Base-by-base conservation (phyloP, 805 yeast species). In the Yamadazyma endophytica region DNA sequence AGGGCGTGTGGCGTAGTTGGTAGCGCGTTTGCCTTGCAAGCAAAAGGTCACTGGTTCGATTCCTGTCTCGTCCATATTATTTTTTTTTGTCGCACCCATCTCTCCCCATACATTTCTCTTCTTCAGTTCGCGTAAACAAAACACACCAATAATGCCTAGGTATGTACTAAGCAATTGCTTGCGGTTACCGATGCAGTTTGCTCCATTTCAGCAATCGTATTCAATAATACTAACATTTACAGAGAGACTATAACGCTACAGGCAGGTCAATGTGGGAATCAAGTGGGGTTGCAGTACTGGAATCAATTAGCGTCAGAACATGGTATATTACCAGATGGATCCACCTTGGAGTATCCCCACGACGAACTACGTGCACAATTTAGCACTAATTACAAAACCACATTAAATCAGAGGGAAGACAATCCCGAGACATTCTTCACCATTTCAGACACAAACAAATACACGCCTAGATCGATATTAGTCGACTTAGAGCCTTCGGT, bases 211-310 rank as follows among this genome's bases (percentile, higher is more conserved):
- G n/a, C n/a, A n/a, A 2, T n/a, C n/a, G n/a, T n/a, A n/a, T n/a
- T 21, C 8, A 8, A 11, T 9, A 15, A 24, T 41, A 54, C 61
- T 52, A 56, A 52, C 56, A 13, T 5, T 5, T 6, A 4, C 23
- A 63, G 89, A 7, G 88, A 82, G 53, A 75, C 82, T 3, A 66
- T 82, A 24, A 79, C 89, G 2, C 55, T 82, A 8, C 89, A 82
- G 46, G 76, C 77, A 8, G 95, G 96, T 16, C 98, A 92, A 61
- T 92, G 98, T 64, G 98, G 98, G 36, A 92, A 92, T 58, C 97
- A 90, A 54, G 80, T 90, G 1, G 97, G 97, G 16, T 76, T 84
- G 34, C 82, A 83, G 55, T 90, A 89, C 56, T 92, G 98, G 98
- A 70, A 77, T 28, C 96, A 86, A 54, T 56, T 90, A 33, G 84